phyloP scores from a whole-genome alignment of 2,329 filamentous ascomycete genomes.

The Arthroderma sp. region DNA sequence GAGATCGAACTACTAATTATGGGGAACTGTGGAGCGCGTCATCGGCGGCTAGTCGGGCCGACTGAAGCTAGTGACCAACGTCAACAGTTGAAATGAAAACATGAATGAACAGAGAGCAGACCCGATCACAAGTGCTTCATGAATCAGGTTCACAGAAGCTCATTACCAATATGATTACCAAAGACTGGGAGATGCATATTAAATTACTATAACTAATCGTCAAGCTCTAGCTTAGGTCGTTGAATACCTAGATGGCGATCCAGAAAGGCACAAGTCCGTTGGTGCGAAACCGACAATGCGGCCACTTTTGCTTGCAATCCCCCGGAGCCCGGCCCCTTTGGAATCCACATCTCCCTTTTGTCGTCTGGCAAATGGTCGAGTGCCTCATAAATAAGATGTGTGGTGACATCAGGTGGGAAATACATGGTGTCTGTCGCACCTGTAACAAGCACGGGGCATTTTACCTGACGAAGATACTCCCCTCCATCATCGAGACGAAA shows the following conservation, averaged over 20 bases:
- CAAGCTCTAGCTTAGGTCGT: not conserved
- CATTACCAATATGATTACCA: too few species aligned
- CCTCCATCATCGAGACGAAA: not conserved
- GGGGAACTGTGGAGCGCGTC: too few species aligned
- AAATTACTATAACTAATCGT: too few species aligned
- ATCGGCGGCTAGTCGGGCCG: too few species aligned
- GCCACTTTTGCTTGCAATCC: conserved; percentile 2
- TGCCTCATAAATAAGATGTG: not conserved
- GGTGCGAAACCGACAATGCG: not conserved
- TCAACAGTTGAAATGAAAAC: too few species aligned
- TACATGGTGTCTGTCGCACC: conserved; percentile 1
- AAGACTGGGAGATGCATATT: too few species aligned
- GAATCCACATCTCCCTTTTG: conserved; percentile 3
- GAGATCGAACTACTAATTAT: too few species aligned
- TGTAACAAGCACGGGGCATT: conserved; percentile 1
- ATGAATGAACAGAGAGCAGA: too few species aligned
- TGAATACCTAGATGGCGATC: conserved; percentile 1
- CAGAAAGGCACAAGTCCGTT: conserved; percentile 2
- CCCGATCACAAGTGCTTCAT: too few species aligned
- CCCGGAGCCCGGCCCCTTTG: not conserved
- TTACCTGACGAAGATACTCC: not conserved
- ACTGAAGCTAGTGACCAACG: too few species aligned
- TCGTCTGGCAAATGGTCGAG: not conserved
- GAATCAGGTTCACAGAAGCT: too few species aligned
- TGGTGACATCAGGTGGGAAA: not conserved